Conservation (phyloP, 805 yeast species). For the Kodamaea lidongshanica region DNA sequence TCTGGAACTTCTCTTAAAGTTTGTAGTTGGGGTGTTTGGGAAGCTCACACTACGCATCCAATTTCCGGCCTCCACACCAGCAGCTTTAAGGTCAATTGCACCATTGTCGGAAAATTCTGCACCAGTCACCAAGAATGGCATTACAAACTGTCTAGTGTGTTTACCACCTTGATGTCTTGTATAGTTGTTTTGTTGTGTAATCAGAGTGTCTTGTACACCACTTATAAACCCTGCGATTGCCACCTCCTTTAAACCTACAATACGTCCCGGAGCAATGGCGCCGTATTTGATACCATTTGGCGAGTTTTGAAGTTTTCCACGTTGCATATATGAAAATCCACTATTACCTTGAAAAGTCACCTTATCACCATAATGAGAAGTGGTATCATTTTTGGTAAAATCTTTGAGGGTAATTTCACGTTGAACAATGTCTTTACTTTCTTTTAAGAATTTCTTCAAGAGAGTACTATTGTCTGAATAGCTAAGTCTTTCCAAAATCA, state of each 20-base stretch:
- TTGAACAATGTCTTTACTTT: slow-evolving; percentile 17
- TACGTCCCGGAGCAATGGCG: slow-evolving; percentile 63
- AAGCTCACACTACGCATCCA: slow-evolving; percentile 31
- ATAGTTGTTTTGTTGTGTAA: slow-evolving; percentile 30
- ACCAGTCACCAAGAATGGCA: slow-evolving; percentile 37
- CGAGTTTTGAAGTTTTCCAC: slow-evolving; percentile 61
- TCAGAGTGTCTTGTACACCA: slow-evolving; percentile 26
- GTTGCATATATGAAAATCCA: slow-evolving; percentile 64
- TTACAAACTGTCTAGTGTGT: slow-evolving; percentile 37
- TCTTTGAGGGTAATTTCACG: slow-evolving; percentile 19
- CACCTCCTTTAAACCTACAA: slow-evolving; percentile 41
- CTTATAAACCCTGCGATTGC: slow-evolving; percentile 58
- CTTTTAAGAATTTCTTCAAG: slow-evolving; percentile 28
- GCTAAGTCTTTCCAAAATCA: slow-evolving; percentile 18
- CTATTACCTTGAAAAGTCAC: slow-evolving; percentile 52
- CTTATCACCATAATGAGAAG: slow-evolving; percentile 15
- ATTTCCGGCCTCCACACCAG: slow-evolving; percentile 35
- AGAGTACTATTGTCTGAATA: slow-evolving; percentile 21
- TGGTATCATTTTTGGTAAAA: slow-evolving; percentile 16
- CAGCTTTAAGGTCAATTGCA: slow-evolving; percentile 31
- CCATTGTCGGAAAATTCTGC: slow-evolving; percentile 37
- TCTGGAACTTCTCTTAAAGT: slow-evolving; percentile 5
- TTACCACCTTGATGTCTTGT: slow-evolving; percentile 32
- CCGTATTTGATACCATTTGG: slow-evolving; percentile 63
- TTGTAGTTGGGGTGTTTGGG: too few relatives aligned